Base-by-base conservation (phyloP, 371 early-diverging fungal species). In the Lichtheimia ornata region DNA sequence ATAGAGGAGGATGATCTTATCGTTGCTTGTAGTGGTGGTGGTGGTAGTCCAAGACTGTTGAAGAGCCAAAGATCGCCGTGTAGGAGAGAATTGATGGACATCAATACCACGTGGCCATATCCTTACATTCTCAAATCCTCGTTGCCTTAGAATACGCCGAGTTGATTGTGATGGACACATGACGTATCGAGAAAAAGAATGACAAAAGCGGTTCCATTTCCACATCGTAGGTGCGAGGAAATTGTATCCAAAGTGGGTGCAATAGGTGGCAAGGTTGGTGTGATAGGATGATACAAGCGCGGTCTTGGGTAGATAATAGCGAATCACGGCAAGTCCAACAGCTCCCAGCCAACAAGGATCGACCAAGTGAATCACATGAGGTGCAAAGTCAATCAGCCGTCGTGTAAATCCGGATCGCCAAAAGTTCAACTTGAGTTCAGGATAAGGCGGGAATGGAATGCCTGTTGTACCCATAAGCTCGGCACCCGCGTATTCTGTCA, bases 91-190 rank as follows among this genome's bases (percentile, higher is more conserved):
- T 0, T 66, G 24, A 9, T 59, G 22, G 9, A 59, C 60, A 56
- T 78, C 77, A 2, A 81, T 74, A 22, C 82, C 82, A 5, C 82
- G 65, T n/a, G 78, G 79, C 79, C 82, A 81, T 6, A 81, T 47
- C 0, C 70, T 50, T 0, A 73, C 30, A 55, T 74, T 65, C 0
- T 72, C 25, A 58, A 78, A 81, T 15, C 70, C 72, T 41, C 78
- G 70, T 11, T 65, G 24, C 0, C 50, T 15, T 15, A 78, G 56
- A 25, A 74, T 78, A 0, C 61, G 17, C 11, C 42, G 40, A 2
- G 81, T 81, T 0, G 81, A 81, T 5, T 60, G 50, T 0, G 78
- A 77, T 3, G 81, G 81, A 44, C 82, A 81, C 14, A 65, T 74
- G n/a, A 67, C 65, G n/a, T 61, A 69, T 6, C 25, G 50, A 43